Evolutionary conservation across 352 stramenopile genomes (phyloP), one percentile per base, ranked within the genome.

Genomic region (Globisporangium irregulare): DNA sequence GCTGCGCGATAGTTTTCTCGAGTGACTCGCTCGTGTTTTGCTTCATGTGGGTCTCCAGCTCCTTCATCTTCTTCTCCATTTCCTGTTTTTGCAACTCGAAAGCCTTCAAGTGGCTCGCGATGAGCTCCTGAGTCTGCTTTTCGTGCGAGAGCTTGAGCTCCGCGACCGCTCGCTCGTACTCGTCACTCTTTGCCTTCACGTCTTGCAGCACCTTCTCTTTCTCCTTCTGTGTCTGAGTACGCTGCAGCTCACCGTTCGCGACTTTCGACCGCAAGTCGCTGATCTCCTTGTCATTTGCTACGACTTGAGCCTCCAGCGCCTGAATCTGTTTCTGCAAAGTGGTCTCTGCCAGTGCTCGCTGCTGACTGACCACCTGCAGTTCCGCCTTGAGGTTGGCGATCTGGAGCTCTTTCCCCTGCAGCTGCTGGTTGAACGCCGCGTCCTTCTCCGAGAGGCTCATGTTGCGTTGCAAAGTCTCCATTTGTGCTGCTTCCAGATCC

Each of bases 381-480:
- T 91, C 73, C 0, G 60, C 60, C 15, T 78, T 78, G 4, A 75
- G 36, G 20, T 80, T 81, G 18, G 70, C 69, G 41, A 84, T 27
- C 54, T 84, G 68, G 3, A 82, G 48, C 32, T 87, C 78, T 15
- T 73, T 65, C 32, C 83, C 72, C 8, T 67, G 61, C 1, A 85
- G 32, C n/a, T 85, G 73, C 51, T 84, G 75, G 25, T 72, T 60
- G 15, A 84, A 60, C 29, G 73, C 69, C 14, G 73, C 61, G 25
- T 79, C 67, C 7, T 70, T 64, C 56, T 92, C 79, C 8, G 76
- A 78, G 15, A 79, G 60, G 43, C 46, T 76, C 51, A 70, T 74
- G 14, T 67, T 81, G 36, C 68, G 68, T 56, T 85, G 67, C 51
- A 82, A 43, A n/a, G 77, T 76, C 60, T 90, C 83, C 32, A 84